Conservation (phyloP, 805 yeast genomes). For the Nakazawaea ambrosiae region DNA sequence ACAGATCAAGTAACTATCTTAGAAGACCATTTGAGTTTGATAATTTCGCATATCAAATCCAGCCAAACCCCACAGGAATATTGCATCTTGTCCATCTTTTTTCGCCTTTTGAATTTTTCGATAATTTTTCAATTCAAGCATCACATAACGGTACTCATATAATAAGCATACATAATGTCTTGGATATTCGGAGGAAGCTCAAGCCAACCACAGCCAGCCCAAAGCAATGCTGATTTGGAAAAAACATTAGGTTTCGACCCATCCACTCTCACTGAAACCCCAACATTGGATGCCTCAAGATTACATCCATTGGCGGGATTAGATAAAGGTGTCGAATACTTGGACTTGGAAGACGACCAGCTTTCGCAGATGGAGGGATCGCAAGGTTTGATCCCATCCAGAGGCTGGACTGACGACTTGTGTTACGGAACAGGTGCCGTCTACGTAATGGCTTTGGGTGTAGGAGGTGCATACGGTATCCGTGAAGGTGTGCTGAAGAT, state of each 20-base stretch:
- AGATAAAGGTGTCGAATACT: conserved; percentile 81
- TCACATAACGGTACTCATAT: conserved; percentile 47
- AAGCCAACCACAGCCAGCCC: background rate
- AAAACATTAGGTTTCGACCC: conserved; percentile 58
- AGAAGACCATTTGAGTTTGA: too few relatives aligned
- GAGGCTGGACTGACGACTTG: conserved; percentile 96
- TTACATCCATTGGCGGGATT: conserved; percentile 92
- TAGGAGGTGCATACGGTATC: conserved; percentile 87
- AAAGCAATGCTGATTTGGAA: conserved; percentile 10
- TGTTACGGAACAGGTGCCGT: conserved; percentile 98
- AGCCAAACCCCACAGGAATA: too few relatives aligned
- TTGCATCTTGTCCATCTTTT: too few relatives aligned
- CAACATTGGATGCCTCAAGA: conserved; percentile 59
- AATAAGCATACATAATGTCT: conserved; percentile 29
- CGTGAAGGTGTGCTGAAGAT: conserved; percentile 78
- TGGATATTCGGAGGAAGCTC: conserved; percentile 41
- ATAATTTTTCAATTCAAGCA: background rate
- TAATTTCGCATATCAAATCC: too few relatives aligned
- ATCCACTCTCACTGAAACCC: conserved; percentile 50
- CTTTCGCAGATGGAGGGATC: conserved; percentile 76
- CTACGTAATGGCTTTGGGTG: conserved; percentile 76
- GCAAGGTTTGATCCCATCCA: conserved; percentile 86
- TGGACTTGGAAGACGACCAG: conserved; percentile 83
- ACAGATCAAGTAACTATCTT: too few relatives aligned
- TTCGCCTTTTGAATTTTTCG: background rate